A percentile compares a stretch with the other conserved stretches of the same genome.
These are phyloP conservation scores for Botrytis fragariae DNA, from an alignment of 2,329 filamentous ascomycete genomes.

Conservation along the genomic window DNA sequence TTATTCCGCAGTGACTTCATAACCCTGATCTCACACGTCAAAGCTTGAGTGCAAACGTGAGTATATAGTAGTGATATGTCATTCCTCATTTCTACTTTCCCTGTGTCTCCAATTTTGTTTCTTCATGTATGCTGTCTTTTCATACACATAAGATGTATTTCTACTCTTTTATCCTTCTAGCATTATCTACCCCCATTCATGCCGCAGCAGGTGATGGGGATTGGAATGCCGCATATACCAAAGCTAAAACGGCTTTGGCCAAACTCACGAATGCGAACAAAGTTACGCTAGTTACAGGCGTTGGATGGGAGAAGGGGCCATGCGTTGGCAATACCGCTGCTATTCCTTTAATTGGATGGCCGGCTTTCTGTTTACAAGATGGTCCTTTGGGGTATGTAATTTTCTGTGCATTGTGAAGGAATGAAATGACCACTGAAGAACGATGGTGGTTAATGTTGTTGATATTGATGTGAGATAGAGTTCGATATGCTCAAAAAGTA, in stretches of 20 bases:
- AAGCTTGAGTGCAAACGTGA: not conserved
- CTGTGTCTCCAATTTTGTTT: not conserved
- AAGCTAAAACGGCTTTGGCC: conserved; percentile 64
- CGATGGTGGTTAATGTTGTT: not conserved
- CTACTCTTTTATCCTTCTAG: conserved; percentile 21
- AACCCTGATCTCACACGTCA: not conserved
- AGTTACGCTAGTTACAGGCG: conserved; percentile 74
- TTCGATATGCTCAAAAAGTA: conserved; percentile 67
- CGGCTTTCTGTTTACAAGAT: conserved; percentile 75
- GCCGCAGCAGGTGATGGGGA: conserved; percentile 32
- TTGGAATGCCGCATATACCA: conserved; percentile 69
- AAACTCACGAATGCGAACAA: conserved; percentile 74
- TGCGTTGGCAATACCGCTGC: conserved; percentile 64
- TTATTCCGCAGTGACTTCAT: not conserved
- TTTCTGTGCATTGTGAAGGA: too few relatives aligned
- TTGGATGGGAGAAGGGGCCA: conserved; percentile 70
- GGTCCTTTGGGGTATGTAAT: conserved; percentile 62
- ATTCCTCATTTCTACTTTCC: not conserved
- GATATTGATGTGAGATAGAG: conserved; percentile 27
- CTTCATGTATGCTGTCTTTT: not conserved
- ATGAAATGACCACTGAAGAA: not conserved
- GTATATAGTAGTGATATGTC: not conserved
- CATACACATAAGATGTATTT: conserved; percentile 7
- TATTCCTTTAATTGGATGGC: conserved; percentile 61
- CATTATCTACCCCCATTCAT: conserved; percentile 23